Base-by-base conservation (phyloP, 2,329 filamentous ascomycete species). In the Chrysoporthe deuterocubensis region DNA sequence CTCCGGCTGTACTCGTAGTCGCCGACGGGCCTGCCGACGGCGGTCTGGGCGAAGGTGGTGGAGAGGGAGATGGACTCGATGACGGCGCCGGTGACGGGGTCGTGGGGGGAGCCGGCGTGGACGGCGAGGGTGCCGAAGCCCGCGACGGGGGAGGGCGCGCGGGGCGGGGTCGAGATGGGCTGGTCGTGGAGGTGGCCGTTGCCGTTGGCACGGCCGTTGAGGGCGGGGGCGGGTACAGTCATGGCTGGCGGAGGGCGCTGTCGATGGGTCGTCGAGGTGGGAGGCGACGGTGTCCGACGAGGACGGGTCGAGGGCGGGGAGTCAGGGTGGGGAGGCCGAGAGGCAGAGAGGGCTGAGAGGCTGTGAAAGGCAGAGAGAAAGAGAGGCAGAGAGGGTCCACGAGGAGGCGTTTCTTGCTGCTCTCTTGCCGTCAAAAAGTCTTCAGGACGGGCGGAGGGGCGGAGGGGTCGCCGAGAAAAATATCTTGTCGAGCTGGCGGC, bases 21-120 rank as follows among this genome's bases (percentile, higher is more conserved):
- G 76, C 96, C 96, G 42, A 98, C 84, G 1, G 96, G 96, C 79
- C 92, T 89, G 71, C 95, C 96, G 32, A 97, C 94, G 14, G 89
- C 87, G 16, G 89, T 90, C 83, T 99, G 96, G n/a, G 92, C 93
- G 77, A 95, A 99, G 6, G 96, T 99, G 18, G 96, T 98, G 34
- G 94, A 97, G 34, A 99, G 89, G 11, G 95, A 97, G 79, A 99
- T 97, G 74, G 96, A 83, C 81, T 96, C 93, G 78, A 99, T 99
- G 75, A 99, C 96, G 73, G 96, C 96, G 71, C 96, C 96, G 34
- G 95, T 99, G 52, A 88, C 84, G 60, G 95, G 92, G 81, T 99
- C 96, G 79, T 96, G 92, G 74, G 93, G 93, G 56, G 93, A 88
- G 70, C 96, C 96, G 71, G 95, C 94, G 81, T 99, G 96, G 26